phyloP scores from a whole-genome alignment of 441 rosid genomes.

The Mallotus japonicus region DNA sequence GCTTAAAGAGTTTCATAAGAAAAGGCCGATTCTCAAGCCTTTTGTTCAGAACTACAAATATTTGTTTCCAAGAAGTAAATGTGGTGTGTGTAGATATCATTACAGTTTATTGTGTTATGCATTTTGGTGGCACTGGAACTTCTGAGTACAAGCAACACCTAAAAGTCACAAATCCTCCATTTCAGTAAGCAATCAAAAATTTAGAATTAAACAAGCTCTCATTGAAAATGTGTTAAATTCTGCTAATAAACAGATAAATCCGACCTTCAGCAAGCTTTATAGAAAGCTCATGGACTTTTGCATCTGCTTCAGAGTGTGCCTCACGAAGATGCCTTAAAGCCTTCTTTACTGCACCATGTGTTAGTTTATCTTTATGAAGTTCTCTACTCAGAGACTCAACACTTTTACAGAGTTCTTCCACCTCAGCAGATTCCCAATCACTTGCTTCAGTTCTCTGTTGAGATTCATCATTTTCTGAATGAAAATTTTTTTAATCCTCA shows the following conservation, averaged over 20 bases:
- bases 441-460: slow-evolving; percentile 28
- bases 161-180: not conserved
- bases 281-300: slow-evolving; percentile 62
- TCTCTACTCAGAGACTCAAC: slow-evolving; percentile 57
- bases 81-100: not conserved
- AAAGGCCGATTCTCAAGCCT: slow-evolving; percentile 3
- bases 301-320: slow-evolving; percentile 74
- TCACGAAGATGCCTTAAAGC: slow-evolving; percentile 83
- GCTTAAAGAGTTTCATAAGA: not conserved
- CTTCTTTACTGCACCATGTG: slow-evolving; percentile 76
- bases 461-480: slow-evolving; percentile 25
- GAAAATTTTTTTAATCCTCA: slow-evolving; percentile 42
- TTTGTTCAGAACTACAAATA: not conserved
- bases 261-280: slow-evolving; percentile 78
- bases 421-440: slow-evolving; percentile 28
- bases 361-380: slow-evolving; percentile 67
- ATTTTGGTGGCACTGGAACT: not conserved
- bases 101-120: not conserved
- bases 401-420: slow-evolving; percentile 43
- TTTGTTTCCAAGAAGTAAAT: too few species aligned
- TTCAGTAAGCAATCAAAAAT: not conserved
- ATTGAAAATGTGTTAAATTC: slow-evolving; percentile 7
- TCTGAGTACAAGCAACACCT: not conserved
- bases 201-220: not conserved
- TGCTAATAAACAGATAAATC: slow-evolving; percentile 22